phyloP scores from a whole-genome alignment of 257 asterid species.

The Plectranthus barbatus region DNA sequence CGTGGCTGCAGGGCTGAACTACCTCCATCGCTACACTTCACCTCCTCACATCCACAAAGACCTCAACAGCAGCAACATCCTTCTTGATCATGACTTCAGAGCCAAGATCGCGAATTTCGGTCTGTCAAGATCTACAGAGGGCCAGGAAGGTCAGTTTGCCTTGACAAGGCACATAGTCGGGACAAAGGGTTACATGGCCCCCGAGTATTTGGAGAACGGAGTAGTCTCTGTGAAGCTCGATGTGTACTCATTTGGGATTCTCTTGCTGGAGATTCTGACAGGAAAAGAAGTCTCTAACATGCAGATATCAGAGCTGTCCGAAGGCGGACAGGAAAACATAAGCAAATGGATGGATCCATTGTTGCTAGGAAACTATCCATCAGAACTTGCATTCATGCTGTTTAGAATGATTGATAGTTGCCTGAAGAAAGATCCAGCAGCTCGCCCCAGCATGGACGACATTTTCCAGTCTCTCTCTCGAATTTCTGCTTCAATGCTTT shows the following conservation, averaged over 20 bases:
- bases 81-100: slow-evolving; percentile 55
- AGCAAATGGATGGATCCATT: slow-evolving; percentile 45
- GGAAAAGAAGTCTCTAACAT: slow-evolving; percentile 50
- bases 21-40: slow-evolving; percentile 70
- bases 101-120: slow-evolving; percentile 70
- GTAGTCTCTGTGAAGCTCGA: slow-evolving; percentile 71
- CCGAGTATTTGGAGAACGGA: slow-evolving; percentile 90
- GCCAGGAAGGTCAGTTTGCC: slow-evolving; percentile 56
- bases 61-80: slow-evolving; percentile 54
- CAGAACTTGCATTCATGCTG: slow-evolving; percentile 36
- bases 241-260: slow-evolving; percentile 78
- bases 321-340: slow-evolving; percentile 33
- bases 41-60: slow-evolving; percentile 85
- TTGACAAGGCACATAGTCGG: slow-evolving; percentile 90
- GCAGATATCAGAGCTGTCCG: slow-evolving; percentile 28
- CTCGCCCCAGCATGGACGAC: slow-evolving; percentile 64
- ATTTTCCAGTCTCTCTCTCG: slow-evolving; percentile 55
- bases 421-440: slow-evolving; percentile 52
- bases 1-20: slow-evolving; percentile 71
- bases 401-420: slow-evolving; percentile 47
- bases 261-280: slow-evolving; percentile 68
- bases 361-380: slow-evolving; percentile 47
- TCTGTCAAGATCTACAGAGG: slow-evolving; percentile 64
- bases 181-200: slow-evolving; percentile 96
- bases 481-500: slow-evolving; percentile 28